These are phyloP conservation scores for Pythium utonaiense DNA, from an alignment of 352 stramenopile species.

Conservation along the genomic window DNA sequence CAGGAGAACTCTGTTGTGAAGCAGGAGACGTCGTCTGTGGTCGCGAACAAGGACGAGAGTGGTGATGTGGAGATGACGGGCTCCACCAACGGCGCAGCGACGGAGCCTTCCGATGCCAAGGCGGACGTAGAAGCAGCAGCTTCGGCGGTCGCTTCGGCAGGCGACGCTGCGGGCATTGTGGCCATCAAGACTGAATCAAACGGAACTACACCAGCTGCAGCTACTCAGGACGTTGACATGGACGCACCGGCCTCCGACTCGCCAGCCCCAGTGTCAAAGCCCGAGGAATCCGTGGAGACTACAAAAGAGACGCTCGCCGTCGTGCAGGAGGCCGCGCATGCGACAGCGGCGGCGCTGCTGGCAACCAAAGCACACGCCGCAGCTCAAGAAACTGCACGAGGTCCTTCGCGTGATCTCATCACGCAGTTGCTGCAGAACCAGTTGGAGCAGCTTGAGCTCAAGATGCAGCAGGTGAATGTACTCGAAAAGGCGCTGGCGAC, in stretches of 20 bases:
- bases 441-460: slow-evolving; percentile 72
- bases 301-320: slow-evolving; percentile 61
- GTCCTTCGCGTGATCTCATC: slow-evolving; percentile 47
- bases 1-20: not conserved
- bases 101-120: slow-evolving; percentile 1
- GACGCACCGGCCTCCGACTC: not conserved
- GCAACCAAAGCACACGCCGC: slow-evolving; percentile 47
- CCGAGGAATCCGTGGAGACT: slow-evolving; percentile 10
- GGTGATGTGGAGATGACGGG: slow-evolving; percentile 14
- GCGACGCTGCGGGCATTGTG: slow-evolving; percentile 37
- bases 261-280: not conserved
- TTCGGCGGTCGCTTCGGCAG: slow-evolving; percentile 34
- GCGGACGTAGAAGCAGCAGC: slow-evolving; percentile 38
- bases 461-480: slow-evolving; percentile 66
- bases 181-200: slow-evolving; percentile 24
- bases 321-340: slow-evolving; percentile 54
- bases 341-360: slow-evolving; percentile 57
- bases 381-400: slow-evolving; percentile 37
- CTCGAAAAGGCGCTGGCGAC: slow-evolving; percentile 48
- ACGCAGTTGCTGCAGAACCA: slow-evolving; percentile 64
- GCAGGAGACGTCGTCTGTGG: not conserved
- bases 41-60: slow-evolving; percentile 4
- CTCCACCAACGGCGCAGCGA: slow-evolving; percentile 2
- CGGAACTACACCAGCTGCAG: slow-evolving; percentile 4
- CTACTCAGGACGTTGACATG: slow-evolving; percentile 37